Percentiles rank a stretch among this genome's conserved stretches.
Conservation (phyloP, 2,329 filamentous ascomycete species). For the Alternaria ethzedia region DNA sequence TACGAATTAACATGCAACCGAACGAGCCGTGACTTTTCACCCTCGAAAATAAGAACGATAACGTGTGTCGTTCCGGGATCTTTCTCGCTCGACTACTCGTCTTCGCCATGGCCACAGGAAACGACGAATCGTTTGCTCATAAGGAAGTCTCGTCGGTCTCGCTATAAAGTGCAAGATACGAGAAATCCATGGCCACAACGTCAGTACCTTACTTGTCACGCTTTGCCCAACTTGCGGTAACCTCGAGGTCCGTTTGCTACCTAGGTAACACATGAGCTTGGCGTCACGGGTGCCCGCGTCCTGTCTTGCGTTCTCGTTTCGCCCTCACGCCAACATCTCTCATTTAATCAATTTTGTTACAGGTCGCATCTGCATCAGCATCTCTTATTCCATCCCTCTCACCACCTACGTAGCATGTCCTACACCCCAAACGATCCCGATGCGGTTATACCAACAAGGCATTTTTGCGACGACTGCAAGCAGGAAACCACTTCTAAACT, state of each 20-base stretch:
- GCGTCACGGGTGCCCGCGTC: background rate
- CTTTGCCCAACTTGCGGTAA: background rate
- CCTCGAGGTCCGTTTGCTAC: background rate
- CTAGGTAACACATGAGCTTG: background rate
- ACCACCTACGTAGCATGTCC: background rate
- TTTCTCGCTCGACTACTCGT: background rate
- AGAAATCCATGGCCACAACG: accelerated
- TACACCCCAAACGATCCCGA: background rate
- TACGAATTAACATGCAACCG: background rate
- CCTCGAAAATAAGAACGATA: background rate
- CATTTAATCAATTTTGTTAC: background rate
- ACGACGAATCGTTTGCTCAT: background rate
- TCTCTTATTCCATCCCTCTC: background rate
- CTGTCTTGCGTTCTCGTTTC: background rate
- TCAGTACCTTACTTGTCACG: background rate
- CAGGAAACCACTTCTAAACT: background rate
- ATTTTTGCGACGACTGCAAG: background rate
- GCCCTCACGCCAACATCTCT: background rate
- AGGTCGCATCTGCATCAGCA: background rate
- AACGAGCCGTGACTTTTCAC: background rate
- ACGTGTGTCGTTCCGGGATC: background rate
- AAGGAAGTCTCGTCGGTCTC: background rate
- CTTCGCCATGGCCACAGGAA: background rate
- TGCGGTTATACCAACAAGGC: background rate
- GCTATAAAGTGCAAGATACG: background rate